A percentile compares a stretch with the other conserved stretches of the same genome.
Evolutionary conservation across 2,329 filamentous ascomycete species (phyloP).

Genomic region (Xylariaceae sp.): DNA sequence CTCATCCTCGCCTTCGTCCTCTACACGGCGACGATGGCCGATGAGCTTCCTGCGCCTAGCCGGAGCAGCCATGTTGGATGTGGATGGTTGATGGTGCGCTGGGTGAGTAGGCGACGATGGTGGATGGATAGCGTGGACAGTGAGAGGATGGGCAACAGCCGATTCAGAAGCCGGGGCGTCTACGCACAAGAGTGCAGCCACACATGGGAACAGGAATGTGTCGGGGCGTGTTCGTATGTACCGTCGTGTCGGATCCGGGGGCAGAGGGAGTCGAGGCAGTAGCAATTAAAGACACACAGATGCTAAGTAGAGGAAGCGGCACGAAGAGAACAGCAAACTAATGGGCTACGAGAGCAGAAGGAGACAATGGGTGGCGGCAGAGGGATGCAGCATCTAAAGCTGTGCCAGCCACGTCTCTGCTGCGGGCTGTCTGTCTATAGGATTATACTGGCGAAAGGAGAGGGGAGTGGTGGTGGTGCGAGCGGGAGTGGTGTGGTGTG

Average conservation of each 20-base stretch:
- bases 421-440: too few species aligned
- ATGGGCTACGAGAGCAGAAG: slow-evolving; percentile 9
- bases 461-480: slow-evolving; percentile 7
- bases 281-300: slow-evolving; percentile 11
- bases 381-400: slow-evolving; percentile 1
- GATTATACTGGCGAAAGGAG: slow-evolving; percentile 5
- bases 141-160: slow-evolving; percentile 16
- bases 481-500: slow-evolving; percentile 6
- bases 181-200: slow-evolving; percentile 10
- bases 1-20: slow-evolving; percentile 71
- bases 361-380: slow-evolving; percentile 4
- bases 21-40: slow-evolving; percentile 65
- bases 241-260: slow-evolving; percentile 10
- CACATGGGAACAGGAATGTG: slow-evolving; percentile 12
- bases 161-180: slow-evolving; percentile 28
- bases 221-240: slow-evolving; percentile 5
- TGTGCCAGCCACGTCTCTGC: too few species aligned
- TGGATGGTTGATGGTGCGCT: slow-evolving; percentile 16
- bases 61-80: slow-evolving; percentile 44
- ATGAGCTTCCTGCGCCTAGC: slow-evolving; percentile 63
- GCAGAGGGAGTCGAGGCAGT: slow-evolving; percentile 14
- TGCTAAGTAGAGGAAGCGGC: slow-evolving; percentile 5
- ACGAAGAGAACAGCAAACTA: slow-evolving; percentile 11
- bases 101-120: slow-evolving; percentile 11
- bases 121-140: slow-evolving; percentile 1